Base-by-base conservation (phyloP, 2,329 filamentous ascomycete species). In the Claviceps capensis region DNA sequence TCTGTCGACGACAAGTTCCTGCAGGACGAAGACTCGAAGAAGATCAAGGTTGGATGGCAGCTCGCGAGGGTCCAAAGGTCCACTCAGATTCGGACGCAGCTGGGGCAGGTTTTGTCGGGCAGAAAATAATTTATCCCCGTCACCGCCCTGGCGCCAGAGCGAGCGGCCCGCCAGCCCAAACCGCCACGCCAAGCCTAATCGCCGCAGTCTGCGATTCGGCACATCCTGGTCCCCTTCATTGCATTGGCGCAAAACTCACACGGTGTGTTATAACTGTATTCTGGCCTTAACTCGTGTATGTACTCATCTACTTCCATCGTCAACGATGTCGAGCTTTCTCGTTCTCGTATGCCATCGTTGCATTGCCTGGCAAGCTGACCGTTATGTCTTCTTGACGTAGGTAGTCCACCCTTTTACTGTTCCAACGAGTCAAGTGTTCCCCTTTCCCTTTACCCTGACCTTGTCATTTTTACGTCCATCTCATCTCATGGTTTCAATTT, bases 61-160 rank as follows among this genome's bases (percentile, higher is more conserved):
- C 30, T 48, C 34, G 52, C 17, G 7, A 45, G 34, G 30, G 30
- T 34, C 30, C 30, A 34, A 34, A 34, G 30, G 30, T 34, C 30
- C 30, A 11, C 30, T 34, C 9, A 11, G 30, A 34, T 34, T 11
- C 30, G 30, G 30, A 34, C 30, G 9, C 30, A 34, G 9, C 30
- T 34, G 30, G 30, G 30, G 30, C 30, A 34, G 30, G 30, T 59
- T 57, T 59, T 54, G 57, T 60, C 58, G 60, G 61, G 61, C 61
- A 63, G 61, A 63, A 63, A 63, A 62, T 56, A 57, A 59, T 58
- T 58, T 48, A 57, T 54, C 50, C 47, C 53, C 53, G 61, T 60
- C 61, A 63, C 61, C 61, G 61, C 61, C 61, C 60, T 55, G 53
- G 52, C 36, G 43, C 44, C 37, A 13, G 49, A 14, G 30, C 9